Evolutionary conservation across 2,329 filamentous ascomycete species (phyloP), one percentile per base, ranked within the genome.

Genomic region (Pestalotiopsis sp.): DNA sequence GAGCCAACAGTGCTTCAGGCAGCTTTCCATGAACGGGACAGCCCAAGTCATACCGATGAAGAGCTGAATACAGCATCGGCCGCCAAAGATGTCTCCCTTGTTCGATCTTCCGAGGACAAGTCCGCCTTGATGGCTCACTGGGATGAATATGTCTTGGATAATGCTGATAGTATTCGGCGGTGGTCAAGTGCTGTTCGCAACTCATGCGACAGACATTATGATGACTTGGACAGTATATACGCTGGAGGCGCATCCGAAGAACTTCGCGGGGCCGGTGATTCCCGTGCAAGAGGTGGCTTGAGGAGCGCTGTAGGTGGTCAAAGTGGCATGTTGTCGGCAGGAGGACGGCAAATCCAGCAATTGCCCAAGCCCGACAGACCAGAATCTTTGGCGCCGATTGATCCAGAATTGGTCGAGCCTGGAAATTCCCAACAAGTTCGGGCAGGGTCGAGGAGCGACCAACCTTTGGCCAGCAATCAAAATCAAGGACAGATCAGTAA

Each of bases 81-180:
- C 5, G 2, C 10, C 22, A 35, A 58, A 6, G 44, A 52, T 9
- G 3, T 3, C 10, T 17, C 56, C 26, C 22, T 22, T 2, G 2
- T 38, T 35, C 30, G 59, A 2, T 62, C 48, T 5, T 55, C 55
- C 30, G n/a, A 24, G 39, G 56, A 65, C 3, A 68, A 65, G n/a
- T 39, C 57, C 26, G 30, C 40, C 3, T 26, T 66, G 11, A 65
- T 68, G 26, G 62, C 62, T 6, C 66, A 65, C 3, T 68, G 67
- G 67, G 64, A 68, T 9, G 22, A 55, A n/a, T 61, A 40, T 13
- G 64, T 64, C 1, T 39, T 68, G 59, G 26, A 64, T 35, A 68
- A 22, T n/a, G 35, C 64, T 6, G 24, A 58, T 17, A 44, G 64
- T 39, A 26, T 68, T 11, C 30, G 20, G 40, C 22, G 26, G 39